phyloP scores from a whole-genome alignment of 2,329 filamentous ascomycete species.

The Emydomyces testavorans region DNA sequence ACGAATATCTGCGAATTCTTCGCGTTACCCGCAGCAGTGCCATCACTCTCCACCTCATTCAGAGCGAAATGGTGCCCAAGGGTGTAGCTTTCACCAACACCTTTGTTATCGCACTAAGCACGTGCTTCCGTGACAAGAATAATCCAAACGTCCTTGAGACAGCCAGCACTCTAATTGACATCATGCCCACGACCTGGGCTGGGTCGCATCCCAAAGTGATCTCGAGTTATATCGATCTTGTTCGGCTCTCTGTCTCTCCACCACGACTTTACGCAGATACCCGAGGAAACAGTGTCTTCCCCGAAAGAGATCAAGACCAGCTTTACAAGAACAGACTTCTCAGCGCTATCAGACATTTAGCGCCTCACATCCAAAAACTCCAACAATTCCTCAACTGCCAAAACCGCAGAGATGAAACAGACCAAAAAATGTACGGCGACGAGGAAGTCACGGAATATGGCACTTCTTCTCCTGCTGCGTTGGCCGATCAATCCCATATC shows the following conservation, averaged over 20 bases:
- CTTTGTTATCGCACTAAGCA: conserved; percentile 61
- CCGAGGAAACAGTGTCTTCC: background rate
- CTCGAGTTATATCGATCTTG: conserved; percentile 9
- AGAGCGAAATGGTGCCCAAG: conserved; percentile 38
- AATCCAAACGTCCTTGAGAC: conserved; percentile 58
- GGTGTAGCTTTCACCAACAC: conserved; percentile 40
- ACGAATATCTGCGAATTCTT: conserved; percentile 56
- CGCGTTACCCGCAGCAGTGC: conserved; percentile 54
- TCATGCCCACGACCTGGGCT: conserved; percentile 23
- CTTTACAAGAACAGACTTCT: conserved; percentile 6
- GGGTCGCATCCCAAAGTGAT: conserved; percentile 3
- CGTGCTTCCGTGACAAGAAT: conserved; percentile 63
- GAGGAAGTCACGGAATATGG: background rate
- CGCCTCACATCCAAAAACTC: conserved; percentile 1
- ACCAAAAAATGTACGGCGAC: background rate
- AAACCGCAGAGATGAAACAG: background rate
- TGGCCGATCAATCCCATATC: conserved; percentile 1
- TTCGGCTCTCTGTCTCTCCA: background rate
- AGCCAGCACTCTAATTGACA: conserved; percentile 49
- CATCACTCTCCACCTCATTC: conserved; percentile 49
- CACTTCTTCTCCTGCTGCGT: background rate
- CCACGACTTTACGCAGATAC: conserved; percentile 2
- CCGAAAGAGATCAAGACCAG: background rate
- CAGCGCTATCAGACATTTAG: conserved; percentile 2
- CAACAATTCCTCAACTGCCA: conserved; percentile 1